These are phyloP conservation scores for Colletotrichum liriopes DNA, from an alignment of 2,329 filamentous ascomycete species.

Conservation along the genomic window DNA sequence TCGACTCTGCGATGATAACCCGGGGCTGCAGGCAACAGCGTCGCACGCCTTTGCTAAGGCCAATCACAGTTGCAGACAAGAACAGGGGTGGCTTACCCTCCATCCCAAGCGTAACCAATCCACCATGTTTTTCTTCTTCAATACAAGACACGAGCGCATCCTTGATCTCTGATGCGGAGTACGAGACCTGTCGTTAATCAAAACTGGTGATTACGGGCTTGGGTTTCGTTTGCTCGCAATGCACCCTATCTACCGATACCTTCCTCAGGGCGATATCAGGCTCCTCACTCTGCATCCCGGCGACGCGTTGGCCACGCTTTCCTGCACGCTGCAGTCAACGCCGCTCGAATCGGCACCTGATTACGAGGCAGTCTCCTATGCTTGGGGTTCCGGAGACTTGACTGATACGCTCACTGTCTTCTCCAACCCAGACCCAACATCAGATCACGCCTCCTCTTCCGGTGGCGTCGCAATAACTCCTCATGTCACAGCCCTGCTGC, in stretches of 20 bases:
- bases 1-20: too few relatives aligned
- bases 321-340: neutral
- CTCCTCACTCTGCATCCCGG: constrained; percentile 1
- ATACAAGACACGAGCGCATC: neutral
- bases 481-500: constrained; percentile 5
- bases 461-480: neutral
- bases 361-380: constrained; percentile 48
- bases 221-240: neutral
- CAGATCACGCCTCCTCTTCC: neutral
- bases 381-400: constrained; percentile 33
- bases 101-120: too few relatives aligned
- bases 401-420: neutral
- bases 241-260: neutral
- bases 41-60: too few relatives aligned
- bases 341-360: constrained; percentile 24
- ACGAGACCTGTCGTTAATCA: too few relatives aligned
- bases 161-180: neutral
- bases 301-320: neutral
- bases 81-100: neutral
- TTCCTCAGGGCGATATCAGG: neutral
- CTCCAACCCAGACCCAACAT: neutral
- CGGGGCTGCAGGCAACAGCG: too few relatives aligned
- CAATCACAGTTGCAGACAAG: neutral
- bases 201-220: too few relatives aligned
- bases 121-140: neutral